These are phyloP conservation scores for Biscutella laevigata DNA, from an alignment of 441 rosid species.

Conservation along the genomic window DNA sequence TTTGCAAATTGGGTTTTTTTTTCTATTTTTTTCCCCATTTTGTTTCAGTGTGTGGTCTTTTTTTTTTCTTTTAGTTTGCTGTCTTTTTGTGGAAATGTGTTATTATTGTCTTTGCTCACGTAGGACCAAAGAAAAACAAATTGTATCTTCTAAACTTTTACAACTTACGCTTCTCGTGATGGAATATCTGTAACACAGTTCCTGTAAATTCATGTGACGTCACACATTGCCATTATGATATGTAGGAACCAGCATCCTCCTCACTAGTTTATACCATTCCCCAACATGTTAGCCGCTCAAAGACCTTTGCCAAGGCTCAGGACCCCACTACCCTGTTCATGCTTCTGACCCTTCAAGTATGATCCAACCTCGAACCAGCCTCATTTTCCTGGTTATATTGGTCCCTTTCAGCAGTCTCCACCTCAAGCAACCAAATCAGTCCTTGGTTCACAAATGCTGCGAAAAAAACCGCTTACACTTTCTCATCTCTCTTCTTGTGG, in stretches of 20 bases:
- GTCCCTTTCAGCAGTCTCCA: constrained; percentile 74
- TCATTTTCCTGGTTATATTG: constrained; percentile 39
- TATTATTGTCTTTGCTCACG: neutral
- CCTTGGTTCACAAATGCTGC: too few species aligned
- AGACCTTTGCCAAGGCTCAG: constrained; percentile 40
- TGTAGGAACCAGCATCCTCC: constrained; percentile 51
- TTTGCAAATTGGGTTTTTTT: constrained; percentile 12
- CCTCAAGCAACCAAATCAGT: too few species aligned
- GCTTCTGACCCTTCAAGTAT: constrained; percentile 45
- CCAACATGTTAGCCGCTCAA: constrained; percentile 49
- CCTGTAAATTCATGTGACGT: too few species aligned
- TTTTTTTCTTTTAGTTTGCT: too few species aligned
- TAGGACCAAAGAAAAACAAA: neutral
- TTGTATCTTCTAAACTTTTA: neutral
- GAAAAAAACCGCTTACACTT: too few species aligned
- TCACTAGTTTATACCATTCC: constrained; percentile 69
- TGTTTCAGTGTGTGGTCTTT: constrained; percentile 12
- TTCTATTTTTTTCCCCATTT: neutral
- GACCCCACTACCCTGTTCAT: constrained; percentile 27
- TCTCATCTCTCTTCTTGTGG: too few species aligned
- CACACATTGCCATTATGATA: constrained; percentile 65
- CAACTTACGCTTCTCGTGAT: neutral
- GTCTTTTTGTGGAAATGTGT: neutral
- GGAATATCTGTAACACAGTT: too few species aligned
- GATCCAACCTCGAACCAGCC: constrained; percentile 34